A percentile compares a stretch with the other conserved stretches of the same genome.
Conservation (phyloP, 306 rosid species). For the Cicer arietinum region DNA sequence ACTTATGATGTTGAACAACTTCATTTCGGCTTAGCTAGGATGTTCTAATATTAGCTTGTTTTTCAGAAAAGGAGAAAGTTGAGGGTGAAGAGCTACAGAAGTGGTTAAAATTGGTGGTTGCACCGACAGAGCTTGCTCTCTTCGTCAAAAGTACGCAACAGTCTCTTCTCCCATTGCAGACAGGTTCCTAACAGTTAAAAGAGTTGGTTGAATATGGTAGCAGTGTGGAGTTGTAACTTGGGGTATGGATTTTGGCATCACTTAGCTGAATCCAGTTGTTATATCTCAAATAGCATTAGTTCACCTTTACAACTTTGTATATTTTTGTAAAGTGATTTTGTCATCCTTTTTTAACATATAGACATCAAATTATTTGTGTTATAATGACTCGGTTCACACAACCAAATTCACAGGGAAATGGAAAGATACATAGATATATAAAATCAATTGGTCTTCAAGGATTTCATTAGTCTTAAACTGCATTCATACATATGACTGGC, state of each 20-base stretch:
- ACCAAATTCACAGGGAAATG: slow-evolving; percentile 38
- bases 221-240: slow-evolving; percentile 26
- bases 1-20: slow-evolving; percentile 26
- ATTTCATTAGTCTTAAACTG: slow-evolving; percentile 37
- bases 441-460: slow-evolving; percentile 41
- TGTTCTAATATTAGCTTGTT: slow-evolving; percentile 49
- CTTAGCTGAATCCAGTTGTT: slow-evolving; percentile 46
- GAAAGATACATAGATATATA: slow-evolving; percentile 38
- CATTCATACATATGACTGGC: slow-evolving; percentile 35
- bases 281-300: slow-evolving; percentile 45
- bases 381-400: slow-evolving; percentile 38
- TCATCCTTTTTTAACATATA: slow-evolving; percentile 49
- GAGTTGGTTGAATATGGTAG: slow-evolving; percentile 37
- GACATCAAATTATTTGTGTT: slow-evolving; percentile 47
- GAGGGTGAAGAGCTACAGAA: slow-evolving; percentile 90
- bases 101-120: slow-evolving; percentile 88
- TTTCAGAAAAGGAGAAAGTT: slow-evolving; percentile 84
- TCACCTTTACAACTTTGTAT: slow-evolving; percentile 55
- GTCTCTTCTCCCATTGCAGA: slow-evolving; percentile 65
- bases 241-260: slow-evolving; percentile 32
- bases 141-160: slow-evolving; percentile 68
- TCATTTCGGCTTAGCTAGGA: slow-evolving; percentile 22
- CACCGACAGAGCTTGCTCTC: slow-evolving; percentile 72
- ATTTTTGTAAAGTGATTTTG: slow-evolving; percentile 54
- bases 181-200: slow-evolving; percentile 36